A percentile compares a stretch with the other conserved stretches of the same genome.
Conservation (phyloP, 768 basidiomycete species). For the Mycena haematopus region DNA sequence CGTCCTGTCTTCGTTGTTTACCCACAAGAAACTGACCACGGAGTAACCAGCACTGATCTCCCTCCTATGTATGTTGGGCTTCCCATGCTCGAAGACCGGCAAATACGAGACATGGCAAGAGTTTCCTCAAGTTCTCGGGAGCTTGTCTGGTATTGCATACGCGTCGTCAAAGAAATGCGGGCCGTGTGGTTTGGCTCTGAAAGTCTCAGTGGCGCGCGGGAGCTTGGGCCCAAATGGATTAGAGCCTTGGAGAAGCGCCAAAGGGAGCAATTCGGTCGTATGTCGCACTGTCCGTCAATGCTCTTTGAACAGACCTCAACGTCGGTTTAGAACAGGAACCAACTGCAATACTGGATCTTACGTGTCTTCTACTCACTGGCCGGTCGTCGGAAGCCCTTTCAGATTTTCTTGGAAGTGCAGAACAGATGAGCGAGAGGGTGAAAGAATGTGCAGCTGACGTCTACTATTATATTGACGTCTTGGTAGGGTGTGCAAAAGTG, state of each 20-base stretch:
- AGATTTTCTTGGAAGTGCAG: slow-evolving; percentile 80
- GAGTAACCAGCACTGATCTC: slow-evolving; percentile 39
- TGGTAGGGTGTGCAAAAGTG: slow-evolving; percentile 80
- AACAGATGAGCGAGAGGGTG: slow-evolving; percentile 85
- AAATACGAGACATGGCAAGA: slow-evolving; percentile 72
- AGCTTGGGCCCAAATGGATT: slow-evolving; percentile 77
- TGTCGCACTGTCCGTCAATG: slow-evolving; percentile 29
- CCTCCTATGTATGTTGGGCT: slow-evolving; percentile 56
- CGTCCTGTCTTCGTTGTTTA: slow-evolving; percentile 58
- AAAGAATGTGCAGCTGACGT: slow-evolving; percentile 22
- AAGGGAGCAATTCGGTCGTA: slow-evolving; percentile 71
- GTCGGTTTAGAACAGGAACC: slow-evolving; percentile 59
- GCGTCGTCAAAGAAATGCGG: slow-evolving; percentile 76
- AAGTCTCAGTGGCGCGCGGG: slow-evolving; percentile 68
- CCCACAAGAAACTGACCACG: slow-evolving; percentile 39
- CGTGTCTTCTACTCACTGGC: slow-evolving; percentile 72
- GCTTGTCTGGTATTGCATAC: slow-evolving; percentile 73
- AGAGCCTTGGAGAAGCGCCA: slow-evolving; percentile 67
- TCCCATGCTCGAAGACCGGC: slow-evolving; percentile 61
- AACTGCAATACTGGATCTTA: slow-evolving; percentile 74
- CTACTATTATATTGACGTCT: slow-evolving; percentile 30
- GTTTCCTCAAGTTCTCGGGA: slow-evolving; percentile 74
- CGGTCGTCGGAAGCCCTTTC: slow-evolving; percentile 70
- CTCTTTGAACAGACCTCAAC: slow-evolving; percentile 9
- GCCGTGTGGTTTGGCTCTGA: slow-evolving; percentile 77